Conservation (phyloP, 164 flowering plant genomes). For the Piper betle region DNA sequence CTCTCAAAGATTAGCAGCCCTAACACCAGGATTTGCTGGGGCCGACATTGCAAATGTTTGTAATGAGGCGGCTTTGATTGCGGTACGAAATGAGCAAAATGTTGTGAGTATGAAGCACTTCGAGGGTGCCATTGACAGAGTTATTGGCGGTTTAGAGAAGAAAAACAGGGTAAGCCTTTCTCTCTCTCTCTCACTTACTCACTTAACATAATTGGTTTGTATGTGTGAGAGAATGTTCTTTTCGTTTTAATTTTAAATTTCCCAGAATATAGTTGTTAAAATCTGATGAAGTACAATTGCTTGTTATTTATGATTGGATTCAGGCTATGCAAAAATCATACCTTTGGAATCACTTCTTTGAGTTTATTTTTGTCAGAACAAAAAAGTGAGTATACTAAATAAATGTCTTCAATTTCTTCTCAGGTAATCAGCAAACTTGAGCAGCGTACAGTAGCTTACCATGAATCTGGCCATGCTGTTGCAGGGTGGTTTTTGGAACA, state of each 20-base stretch:
- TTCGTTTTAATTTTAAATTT: too few species aligned
- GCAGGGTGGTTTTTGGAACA: constrained; percentile 90
- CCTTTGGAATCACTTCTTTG: too few species aligned
- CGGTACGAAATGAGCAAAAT: constrained; percentile 52
- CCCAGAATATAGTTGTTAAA: too few species aligned
- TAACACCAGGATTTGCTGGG: constrained; percentile 93
- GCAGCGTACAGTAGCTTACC: constrained; percentile 87
- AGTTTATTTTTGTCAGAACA: too few species aligned
- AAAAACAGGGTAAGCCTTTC: constrained; percentile 48
- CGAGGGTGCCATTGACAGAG: constrained; percentile 77
- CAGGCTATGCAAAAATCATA: too few species aligned
- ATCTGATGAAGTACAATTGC: too few species aligned
- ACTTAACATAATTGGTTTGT: too few species aligned
- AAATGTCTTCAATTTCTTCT: neutral
- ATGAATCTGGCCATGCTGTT: constrained; percentile 97
- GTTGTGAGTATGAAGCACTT: constrained; percentile 61
- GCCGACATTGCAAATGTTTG: constrained; percentile 93
- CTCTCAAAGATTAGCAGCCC: constrained; percentile 77
- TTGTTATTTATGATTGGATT: too few species aligned
- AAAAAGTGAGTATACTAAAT: neutral
- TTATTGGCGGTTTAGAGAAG: constrained; percentile 90
- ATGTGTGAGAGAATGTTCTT: neutral
- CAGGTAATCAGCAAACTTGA: constrained; percentile 91
- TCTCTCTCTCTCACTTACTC: neutral
- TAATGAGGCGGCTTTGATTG: constrained; percentile 88